Evolutionary conservation across 116 monocot genomes (phyloP), one percentile per base, ranked within the genome.

Genomic region (Cymodocea nodosa): DNA sequence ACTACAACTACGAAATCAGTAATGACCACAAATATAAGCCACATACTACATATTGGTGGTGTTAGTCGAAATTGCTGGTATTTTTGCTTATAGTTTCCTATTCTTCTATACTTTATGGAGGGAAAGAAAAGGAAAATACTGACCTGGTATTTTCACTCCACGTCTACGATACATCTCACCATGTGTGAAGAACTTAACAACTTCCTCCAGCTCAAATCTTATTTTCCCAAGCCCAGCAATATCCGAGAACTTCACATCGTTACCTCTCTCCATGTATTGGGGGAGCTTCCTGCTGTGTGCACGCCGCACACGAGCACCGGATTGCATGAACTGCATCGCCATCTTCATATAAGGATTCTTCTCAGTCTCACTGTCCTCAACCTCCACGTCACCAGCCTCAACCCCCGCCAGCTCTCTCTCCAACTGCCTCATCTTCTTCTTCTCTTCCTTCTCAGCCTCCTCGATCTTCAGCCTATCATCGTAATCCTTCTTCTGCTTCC

Each of bases 181-280:
- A 22, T 84, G 57, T 0, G 92, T 92, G 76, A 92, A 92, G 66
- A 92, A 92, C 63, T 92, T 92, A 8, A 92, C 92, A 71, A 92
- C 82, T 73, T 92, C 92, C 85, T 92, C 92, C 63, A 92, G 84
- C 73, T 92, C 92, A 64, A 84, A 36, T 61, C 92, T 77, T 49
- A 92, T 92, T 23, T 92, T 92, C 58, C 92, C 92, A 72, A 92
- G 87, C 52, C 92, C 92, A 22, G 92, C 92, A 59, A 87, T 82
- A 77, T 92, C 92, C 0, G 73, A 74, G 68, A 92, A 92, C 70
- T 87, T 92, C 24, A 92, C 85, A 68, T 84, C 85, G 51, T 82
- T 70, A 3, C 76, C 84, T 50, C 87, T 78, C 64, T 92, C 92
- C 78, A 87, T 55, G 64, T 84, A 92, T 52, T 92, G 84, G 0